phyloP scores from a whole-genome alignment of 331 rosid species.

The Quercus tomentella region DNA sequence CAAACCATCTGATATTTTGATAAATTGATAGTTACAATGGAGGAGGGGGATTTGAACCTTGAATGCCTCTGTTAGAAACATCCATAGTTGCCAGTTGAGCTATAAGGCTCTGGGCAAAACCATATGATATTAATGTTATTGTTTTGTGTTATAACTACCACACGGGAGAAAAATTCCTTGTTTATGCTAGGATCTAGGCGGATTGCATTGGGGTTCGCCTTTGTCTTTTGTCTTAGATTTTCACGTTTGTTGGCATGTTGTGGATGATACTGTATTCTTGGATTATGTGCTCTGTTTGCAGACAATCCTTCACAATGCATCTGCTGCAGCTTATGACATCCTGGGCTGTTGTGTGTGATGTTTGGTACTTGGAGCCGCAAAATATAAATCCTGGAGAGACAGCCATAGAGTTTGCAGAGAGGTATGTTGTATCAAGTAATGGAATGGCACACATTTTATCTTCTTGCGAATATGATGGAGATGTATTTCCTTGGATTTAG shows the following conservation, averaged over 20 bases:
- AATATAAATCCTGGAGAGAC: constrained; percentile 80
- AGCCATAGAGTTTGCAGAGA: constrained; percentile 93
- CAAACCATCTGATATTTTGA: neutral
- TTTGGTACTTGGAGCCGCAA: constrained; percentile 98
- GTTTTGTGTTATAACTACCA: neutral
- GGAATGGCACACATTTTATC: neutral
- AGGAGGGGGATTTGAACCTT: too few species aligned
- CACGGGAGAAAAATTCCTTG: neutral
- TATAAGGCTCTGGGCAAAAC: neutral
- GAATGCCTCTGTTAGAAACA: too few species aligned
- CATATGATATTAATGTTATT: neutral
- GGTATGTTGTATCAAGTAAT: constrained; percentile 31
- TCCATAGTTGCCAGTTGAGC: too few species aligned
- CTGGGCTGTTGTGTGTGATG: constrained; percentile 99
- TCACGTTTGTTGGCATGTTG: neutral
- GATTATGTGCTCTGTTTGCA: constrained; percentile 28
- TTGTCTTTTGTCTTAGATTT: neutral
- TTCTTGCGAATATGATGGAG: neutral
- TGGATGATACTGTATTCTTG: neutral
- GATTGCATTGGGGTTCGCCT: neutral
- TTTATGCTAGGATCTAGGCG: neutral
- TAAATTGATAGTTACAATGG: too few species aligned
- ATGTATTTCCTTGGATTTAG: neutral
- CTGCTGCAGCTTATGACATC: constrained; percentile 96
- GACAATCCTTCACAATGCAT: constrained; percentile 96